Evolutionary conservation across 306 rosid species (phyloP), one percentile per base, ranked within the genome.

Genomic region (Hippophae gyantsensis): DNA sequence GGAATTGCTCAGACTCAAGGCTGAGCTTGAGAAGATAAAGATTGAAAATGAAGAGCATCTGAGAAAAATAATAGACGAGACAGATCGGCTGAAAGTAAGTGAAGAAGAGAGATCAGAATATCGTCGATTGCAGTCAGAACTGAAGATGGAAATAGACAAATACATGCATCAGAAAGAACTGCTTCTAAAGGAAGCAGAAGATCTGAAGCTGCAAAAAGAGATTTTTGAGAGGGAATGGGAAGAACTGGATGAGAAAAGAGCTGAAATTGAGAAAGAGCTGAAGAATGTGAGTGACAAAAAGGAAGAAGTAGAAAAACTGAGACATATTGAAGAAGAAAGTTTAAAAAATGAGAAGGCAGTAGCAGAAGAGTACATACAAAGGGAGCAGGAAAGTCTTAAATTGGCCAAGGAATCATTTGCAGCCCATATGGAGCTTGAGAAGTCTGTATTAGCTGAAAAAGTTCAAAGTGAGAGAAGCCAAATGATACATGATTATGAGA

Each of bases 221-320:
- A 69, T 79, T 74, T 92, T 87, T 75, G 98, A 92, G 81, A 79
- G 87, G 81, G 96, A 92, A 63, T 92, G 98, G 98, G 98, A 92
- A 57, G 95, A 87, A 68, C 77, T 87, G 57, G 98, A 92, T 72
- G 81, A 79, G 64, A 92, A 85, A 77, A 83, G 89, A 85, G 83
- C 85, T 52, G 89, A 80, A 66, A 69, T 85, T 48, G 85, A 78
- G 78, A 85, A 78, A 77, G 96, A 83, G 78, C 62, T 79, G 74
- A 80, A 76, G 68, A 71, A 32, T 58, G 73, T 92, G 76, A 66
- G 48, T 61, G 87, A 78, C 57, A 83, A 74, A 60, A 87, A 68
- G 74, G 98, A 82, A 73, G 93, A 87, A 65, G 55, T 92, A 54
- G 78, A 79, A 57, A 92, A 75, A 66, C 69, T 79, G 42, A 86